Base-by-base conservation (phyloP, 805 yeast genomes). In the Myxozyma lipomycoides region DNA sequence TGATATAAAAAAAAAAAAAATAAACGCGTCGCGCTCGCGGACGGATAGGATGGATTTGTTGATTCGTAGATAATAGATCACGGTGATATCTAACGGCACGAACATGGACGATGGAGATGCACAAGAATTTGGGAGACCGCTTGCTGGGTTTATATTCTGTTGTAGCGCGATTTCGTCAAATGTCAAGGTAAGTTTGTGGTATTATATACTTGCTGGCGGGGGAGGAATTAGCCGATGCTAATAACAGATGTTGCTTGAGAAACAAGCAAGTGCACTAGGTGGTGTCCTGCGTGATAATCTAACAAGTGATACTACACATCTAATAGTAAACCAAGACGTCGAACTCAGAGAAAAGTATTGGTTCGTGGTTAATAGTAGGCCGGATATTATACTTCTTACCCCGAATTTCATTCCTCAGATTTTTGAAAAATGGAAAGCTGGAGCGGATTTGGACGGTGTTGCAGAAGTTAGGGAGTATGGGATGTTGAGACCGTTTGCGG, bases 341-440 rank as follows among this genome's bases (percentile, higher is more conserved):
- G 69, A 40, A 65, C 77, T 39, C 34, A 40, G 66, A 71, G 51
- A 75, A 12, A 81, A 81, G 64, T 81, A 78, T 67, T 67, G 67
- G 52, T 80, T 68, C 66, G 76, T 79, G 28, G 71, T 78, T 5
- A 63, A 48, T 30, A 58, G 61, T 18, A 59, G 66, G 24, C 67
- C 70, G 44, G 90, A 85, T 66, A 73, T 87, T 28, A 65, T 65
- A 39, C 79, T 86, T 58, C 62, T 86, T 17, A 63, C 67, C 10
- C 75, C 81, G 0, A 71, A 73, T 2, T 66, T 76, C 5, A 68
- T 86, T 4, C 60, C 67, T 21, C 64, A 63, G 19, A 56, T 81
- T 9, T 73, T 81, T 58, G 68, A 70, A 15, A 65, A 66, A 4
- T 84, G 88, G 89, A 60, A 73, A 10, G 60, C 67, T 21, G 85